Percentiles rank a stretch among this genome's conserved stretches.
phyloP scores from a whole-genome alignment of 176 grass and related monocot species.

The Raddia distichophylla region DNA sequence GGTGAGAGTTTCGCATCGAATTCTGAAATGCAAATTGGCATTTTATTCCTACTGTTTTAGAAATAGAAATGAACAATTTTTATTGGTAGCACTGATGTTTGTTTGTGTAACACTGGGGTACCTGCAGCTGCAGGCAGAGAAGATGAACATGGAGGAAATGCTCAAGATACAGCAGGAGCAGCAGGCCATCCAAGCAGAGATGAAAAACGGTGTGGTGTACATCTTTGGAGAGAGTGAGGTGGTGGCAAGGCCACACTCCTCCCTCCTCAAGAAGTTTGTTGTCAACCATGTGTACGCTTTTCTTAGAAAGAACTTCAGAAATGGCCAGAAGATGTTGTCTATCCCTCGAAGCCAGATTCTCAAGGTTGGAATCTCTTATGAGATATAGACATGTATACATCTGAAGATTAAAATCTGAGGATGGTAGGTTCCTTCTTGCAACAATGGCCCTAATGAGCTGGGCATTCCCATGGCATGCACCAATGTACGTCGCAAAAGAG shows the following conservation, averaged over 20 bases:
- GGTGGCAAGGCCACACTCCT: slow-evolving; percentile 41
- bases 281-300: slow-evolving; percentile 49
- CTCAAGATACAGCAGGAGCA: slow-evolving; percentile 39
- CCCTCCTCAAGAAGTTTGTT: slow-evolving; percentile 31
- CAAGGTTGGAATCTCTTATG: slow-evolving; percentile 57
- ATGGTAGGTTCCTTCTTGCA: background rate
- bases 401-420: background rate
- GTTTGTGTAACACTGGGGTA: background rate
- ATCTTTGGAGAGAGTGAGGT: slow-evolving; percentile 48
- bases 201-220: slow-evolving; percentile 48
- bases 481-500: too few relatives aligned
- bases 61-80: background rate
- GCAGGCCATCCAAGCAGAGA: slow-evolving; percentile 35
- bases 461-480: too few relatives aligned
- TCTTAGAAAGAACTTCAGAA: slow-evolving; percentile 45
- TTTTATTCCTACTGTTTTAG: background rate
- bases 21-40: background rate
- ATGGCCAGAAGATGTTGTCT: slow-evolving; percentile 39
- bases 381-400: slow-evolving; percentile 14
- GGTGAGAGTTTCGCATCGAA: background rate
- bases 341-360: slow-evolving; percentile 44
- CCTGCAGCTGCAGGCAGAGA: slow-evolving; percentile 24
- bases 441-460: too few relatives aligned
- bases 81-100: background rate
- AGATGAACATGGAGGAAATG: slow-evolving; percentile 36